Conservation (phyloP, 352 stramenopile species). For the Phytopythium litorale region DNA sequence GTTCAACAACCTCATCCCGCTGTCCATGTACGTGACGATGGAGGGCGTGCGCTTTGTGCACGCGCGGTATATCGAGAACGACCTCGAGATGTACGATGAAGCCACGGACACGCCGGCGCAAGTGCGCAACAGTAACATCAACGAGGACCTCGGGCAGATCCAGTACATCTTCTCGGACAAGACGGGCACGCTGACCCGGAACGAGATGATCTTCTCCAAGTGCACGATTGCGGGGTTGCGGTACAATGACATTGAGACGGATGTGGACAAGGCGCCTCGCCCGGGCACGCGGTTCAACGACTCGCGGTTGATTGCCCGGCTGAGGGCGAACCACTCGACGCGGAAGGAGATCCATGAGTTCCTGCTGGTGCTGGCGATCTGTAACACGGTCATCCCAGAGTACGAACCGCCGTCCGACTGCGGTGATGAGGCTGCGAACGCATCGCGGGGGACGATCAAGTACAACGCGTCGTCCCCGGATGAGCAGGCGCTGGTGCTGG, state of each 20-base stretch:
- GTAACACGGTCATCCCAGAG: constrained; percentile 86
- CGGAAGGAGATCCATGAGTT: constrained; percentile 87
- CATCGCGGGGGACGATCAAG: constrained; percentile 29
- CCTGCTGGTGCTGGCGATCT: constrained; percentile 78
- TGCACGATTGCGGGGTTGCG: constrained; percentile 88
- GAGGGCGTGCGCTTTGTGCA: constrained; percentile 87
- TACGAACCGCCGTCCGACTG: constrained; percentile 30
- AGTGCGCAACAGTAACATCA: constrained; percentile 87
- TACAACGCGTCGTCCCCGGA: constrained; percentile 86
- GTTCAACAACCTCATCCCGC: constrained; percentile 87
- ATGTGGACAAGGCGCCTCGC: constrained; percentile 30
- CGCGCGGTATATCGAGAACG: constrained; percentile 81
- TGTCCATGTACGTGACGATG: constrained; percentile 90
- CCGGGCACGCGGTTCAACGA: constrained; percentile 83
- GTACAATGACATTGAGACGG: constrained; percentile 88
- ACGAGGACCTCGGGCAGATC: constrained; percentile 87
- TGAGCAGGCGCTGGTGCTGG: constrained; percentile 76
- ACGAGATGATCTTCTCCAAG: constrained; percentile 91
- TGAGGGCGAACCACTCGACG: constrained; percentile 79
- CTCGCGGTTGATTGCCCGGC: constrained; percentile 52
- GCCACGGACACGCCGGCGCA: constrained; percentile 67
- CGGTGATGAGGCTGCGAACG: constrained; percentile 5
- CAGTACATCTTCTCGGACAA: constrained; percentile 92
- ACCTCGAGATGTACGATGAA: constrained; percentile 81
- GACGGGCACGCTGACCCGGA: constrained; percentile 82